These are phyloP conservation scores for Cyberlindnera petersonii DNA, from an alignment of 805 yeast genomes.

Conservation along the genomic window DNA sequence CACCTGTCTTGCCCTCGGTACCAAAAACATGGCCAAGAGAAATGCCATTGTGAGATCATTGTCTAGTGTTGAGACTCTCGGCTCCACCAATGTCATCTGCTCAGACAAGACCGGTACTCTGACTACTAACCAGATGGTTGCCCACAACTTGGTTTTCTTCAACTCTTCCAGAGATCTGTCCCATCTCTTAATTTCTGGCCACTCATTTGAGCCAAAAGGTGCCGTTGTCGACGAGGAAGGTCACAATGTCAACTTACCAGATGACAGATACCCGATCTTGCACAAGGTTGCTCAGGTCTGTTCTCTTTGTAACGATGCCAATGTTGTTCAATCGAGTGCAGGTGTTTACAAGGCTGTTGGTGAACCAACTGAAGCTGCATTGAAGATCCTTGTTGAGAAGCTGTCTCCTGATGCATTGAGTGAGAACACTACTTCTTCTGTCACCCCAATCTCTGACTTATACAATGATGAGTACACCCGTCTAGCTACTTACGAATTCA, in stretches of 20 bases:
- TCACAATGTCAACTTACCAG: constrained; percentile 32
- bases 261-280: constrained; percentile 31
- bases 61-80: constrained; percentile 54
- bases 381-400: constrained; percentile 38
- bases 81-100: constrained; percentile 48
- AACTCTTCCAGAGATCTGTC: constrained; percentile 26
- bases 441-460: constrained; percentile 27
- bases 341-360: constrained; percentile 37
- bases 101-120: constrained; percentile 45
- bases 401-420: constrained; percentile 21
- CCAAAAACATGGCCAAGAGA: constrained; percentile 44
- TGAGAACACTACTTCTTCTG: constrained; percentile 32
- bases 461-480: constrained; percentile 27
- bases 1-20: constrained; percentile 47
- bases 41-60: constrained; percentile 46
- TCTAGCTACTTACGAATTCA: constrained; percentile 42
- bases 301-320: constrained; percentile 37
- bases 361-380: constrained; percentile 57
- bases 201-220: constrained; percentile 31
- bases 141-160: constrained; percentile 32
- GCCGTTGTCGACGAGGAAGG: constrained; percentile 24
- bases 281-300: constrained; percentile 30
- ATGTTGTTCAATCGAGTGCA: constrained; percentile 29
- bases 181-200: constrained; percentile 38
- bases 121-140: constrained; percentile 49